Evolutionary conservation across 169 alveolate genomes (phyloP).

Genomic region (Plasmodium vivax): DNA sequence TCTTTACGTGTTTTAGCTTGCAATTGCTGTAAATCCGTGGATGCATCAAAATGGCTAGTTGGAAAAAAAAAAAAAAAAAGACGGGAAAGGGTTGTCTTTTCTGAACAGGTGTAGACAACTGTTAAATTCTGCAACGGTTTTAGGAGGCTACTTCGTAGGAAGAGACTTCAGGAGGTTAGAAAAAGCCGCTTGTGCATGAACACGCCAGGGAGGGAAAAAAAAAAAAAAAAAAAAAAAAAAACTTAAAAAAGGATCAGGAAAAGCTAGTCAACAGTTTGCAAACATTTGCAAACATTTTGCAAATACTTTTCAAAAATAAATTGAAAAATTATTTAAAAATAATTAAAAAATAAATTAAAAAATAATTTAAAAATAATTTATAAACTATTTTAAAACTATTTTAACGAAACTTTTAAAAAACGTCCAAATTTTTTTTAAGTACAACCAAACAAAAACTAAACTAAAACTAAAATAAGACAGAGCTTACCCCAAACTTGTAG

Average conservation of each 20-base stretch:
- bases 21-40: background rate
- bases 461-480: background rate
- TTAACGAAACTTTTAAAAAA: background rate
- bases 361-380: background rate
- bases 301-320: background rate
- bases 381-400: no score
- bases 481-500: background rate
- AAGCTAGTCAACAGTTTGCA: background rate
- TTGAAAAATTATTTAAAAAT: background rate
- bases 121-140: background rate
- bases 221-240: slow-evolving; percentile 5
- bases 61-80: slow-evolving; percentile 10
- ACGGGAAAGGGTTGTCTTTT: background rate
- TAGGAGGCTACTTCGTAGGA: slow-evolving; percentile 4
- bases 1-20: background rate
- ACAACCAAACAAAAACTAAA: background rate
- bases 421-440: background rate
- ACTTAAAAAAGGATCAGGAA: background rate
- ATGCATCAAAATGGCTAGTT: slow-evolving; percentile 38
- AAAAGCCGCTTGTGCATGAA: background rate
- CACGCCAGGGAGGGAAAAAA: slow-evolving; percentile 9
- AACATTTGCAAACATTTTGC: background rate
- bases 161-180: background rate
- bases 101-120: background rate
- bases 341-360: background rate